Evolutionary conservation across 2,329 filamentous ascomycete species (phyloP).

Genomic region (Penicillium oxalicum): DNA sequence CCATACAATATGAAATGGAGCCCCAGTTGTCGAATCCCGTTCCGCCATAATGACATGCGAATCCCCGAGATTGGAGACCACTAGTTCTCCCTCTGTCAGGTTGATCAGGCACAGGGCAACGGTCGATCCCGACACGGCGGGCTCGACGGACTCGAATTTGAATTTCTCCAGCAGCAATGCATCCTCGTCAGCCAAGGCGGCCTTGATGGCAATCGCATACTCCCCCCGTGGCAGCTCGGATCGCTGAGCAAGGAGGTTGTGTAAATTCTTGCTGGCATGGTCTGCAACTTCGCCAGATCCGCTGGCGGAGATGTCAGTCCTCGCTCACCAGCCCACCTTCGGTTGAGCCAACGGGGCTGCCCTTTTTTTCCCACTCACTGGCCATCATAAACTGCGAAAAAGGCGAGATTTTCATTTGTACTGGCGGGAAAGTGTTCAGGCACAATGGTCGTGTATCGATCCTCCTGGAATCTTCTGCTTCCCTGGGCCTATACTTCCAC

Average conservation of each 20-base stretch:
- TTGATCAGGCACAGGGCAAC: constrained; percentile 32
- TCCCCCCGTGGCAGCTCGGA: constrained; percentile 27
- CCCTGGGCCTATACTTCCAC: constrained; percentile 24
- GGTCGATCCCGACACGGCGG: constrained; percentile 29
- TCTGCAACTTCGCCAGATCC: constrained; percentile 29
- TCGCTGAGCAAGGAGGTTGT: constrained; percentile 21
- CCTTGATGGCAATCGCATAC: constrained; percentile 27
- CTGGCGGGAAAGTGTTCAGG: constrained; percentile 27
- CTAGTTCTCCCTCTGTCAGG: constrained; percentile 26
- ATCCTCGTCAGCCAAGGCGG: constrained; percentile 27
- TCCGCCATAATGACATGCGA: constrained; percentile 32
- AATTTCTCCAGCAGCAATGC: constrained; percentile 23
- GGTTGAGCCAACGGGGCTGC: neutral
- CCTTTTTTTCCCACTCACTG: constrained; percentile 23
- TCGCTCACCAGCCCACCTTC: neutral
- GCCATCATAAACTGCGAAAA: constrained; percentile 33
- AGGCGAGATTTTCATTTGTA: constrained; percentile 25
- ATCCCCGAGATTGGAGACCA: constrained; percentile 32
- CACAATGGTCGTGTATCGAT: constrained; percentile 25
- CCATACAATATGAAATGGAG: constrained; percentile 22
- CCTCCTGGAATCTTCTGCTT: constrained; percentile 25
- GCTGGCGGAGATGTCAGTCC: constrained; percentile 11
- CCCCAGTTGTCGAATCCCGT: constrained; percentile 22
- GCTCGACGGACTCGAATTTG: constrained; percentile 20
- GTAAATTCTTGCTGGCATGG: constrained; percentile 26